These are phyloP conservation scores for Gnomoniopsis smithogilvyi DNA, from an alignment of 2,329 filamentous ascomycete genomes.

Conservation along the genomic window DNA sequence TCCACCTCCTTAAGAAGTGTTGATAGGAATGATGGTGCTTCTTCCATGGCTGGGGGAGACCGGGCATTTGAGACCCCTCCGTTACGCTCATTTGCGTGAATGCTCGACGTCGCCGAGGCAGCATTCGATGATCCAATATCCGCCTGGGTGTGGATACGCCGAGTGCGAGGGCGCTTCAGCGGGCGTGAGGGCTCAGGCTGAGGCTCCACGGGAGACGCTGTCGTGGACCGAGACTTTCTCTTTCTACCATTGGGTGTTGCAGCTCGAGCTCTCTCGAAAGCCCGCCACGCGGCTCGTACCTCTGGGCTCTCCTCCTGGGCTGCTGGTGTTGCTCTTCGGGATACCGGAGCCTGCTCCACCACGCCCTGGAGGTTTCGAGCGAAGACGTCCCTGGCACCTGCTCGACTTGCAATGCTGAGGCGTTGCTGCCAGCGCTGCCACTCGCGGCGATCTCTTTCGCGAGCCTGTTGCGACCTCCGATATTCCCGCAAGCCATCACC, in stretches of 20 bases:
- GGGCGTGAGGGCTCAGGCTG: conserved; percentile 73
- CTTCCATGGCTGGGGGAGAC: conserved; percentile 34
- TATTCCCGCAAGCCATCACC: conserved; percentile 47
- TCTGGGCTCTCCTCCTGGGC: conserved; percentile 65
- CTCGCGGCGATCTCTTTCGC: conserved; percentile 53
- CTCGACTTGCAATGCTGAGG: conserved; percentile 74
- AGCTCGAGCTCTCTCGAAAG: conserved; percentile 75
- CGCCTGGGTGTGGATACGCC: conserved; percentile 53
- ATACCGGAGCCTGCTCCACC: conserved; percentile 52
- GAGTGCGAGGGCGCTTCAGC: conserved; percentile 81
- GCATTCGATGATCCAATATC: conserved; percentile 40
- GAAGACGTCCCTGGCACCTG: conserved; percentile 73
- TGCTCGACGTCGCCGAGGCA: conserved; percentile 16
- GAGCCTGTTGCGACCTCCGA: conserved; percentile 49
- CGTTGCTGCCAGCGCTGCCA: conserved; percentile 78
- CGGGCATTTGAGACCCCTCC: conserved; percentile 11
- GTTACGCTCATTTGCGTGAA: conserved; percentile 15
- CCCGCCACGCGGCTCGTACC: conserved; percentile 83
- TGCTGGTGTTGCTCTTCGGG: conserved; percentile 43
- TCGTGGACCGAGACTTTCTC: conserved; percentile 68
- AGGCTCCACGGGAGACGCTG: conserved; percentile 66
- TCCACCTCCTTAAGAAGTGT: conserved; percentile 88
- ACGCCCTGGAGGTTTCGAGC: conserved; percentile 54
- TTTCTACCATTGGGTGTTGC: conserved; percentile 58
- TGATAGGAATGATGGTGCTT: conserved; percentile 76